Base-by-base conservation (phyloP, 768 basidiomycete genomes). In the Rubroboletus satanas region DNA sequence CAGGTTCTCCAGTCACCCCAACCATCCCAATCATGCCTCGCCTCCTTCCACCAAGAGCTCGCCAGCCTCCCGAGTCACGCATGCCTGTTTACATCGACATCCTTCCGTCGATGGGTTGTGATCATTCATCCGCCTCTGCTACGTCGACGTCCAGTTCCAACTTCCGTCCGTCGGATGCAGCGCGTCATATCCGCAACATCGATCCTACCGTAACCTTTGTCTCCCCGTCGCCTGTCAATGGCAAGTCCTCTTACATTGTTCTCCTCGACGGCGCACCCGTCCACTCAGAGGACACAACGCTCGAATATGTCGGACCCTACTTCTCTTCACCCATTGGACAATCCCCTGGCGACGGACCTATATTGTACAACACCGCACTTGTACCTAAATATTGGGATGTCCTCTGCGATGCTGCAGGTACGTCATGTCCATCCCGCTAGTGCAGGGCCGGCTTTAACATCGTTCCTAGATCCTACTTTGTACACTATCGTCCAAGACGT, bases 401-500 rank as follows among this genome's bases (percentile, higher is more conserved):
- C 21, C 75, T 90, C 53, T 79, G 79, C 50, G 71, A 76, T 57
- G 79, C 79, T 49, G 58, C 75, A 59, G 83, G 88, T 87, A 61
- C 51, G 78, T 45, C 18, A 23, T 38, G 3, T 51, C 31, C 10
- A 14, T 31, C 57, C 55, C 55, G 38, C 15, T 45, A 17, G 26
- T 32, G 32, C 41, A 43, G 17, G 8, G 43, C 44, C 10, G 10
- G 18, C 2, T 14, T 31, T 33, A 23, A 42, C n/a, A 21, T 43
- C 23, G 37, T n/a, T 45, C 29, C 10, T 56, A 89, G 88, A 90
- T 68, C 84, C 85, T 21, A 81, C 84, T 5, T 69, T 78, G 52
- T 89, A 80, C 67, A 81, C 79, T 3, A 86, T 90, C 62, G 71
- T 82, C 41, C 88, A 90, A 64, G 81, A 85, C 47, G 82, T 90